These are phyloP conservation scores for Ehretia macrophylla DNA, from an alignment of 257 asterid genomes.

Conservation along the genomic window DNA sequence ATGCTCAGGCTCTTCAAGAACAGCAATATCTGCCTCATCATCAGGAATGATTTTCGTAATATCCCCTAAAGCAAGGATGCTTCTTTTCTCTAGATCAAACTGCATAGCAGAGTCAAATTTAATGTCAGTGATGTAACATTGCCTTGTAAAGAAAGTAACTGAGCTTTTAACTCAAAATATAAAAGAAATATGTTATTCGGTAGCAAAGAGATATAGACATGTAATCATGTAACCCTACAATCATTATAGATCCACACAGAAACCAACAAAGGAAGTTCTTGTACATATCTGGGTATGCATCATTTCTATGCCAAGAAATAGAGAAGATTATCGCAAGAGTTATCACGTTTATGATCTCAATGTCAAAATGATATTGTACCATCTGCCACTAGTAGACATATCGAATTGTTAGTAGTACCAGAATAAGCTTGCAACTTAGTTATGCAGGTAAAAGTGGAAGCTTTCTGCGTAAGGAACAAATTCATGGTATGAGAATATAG, in stretches of 20 bases:
- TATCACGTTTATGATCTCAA: too few relatives aligned
- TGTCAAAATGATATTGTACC: too few relatives aligned
- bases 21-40: constrained; percentile 91
- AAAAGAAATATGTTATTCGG: neutral
- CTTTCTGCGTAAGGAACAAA: too few relatives aligned
- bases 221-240: neutral
- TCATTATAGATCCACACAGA: neutral
- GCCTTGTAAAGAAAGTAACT: constrained; percentile 13
- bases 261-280: neutral
- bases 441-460: too few relatives aligned
- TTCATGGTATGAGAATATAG: too few relatives aligned
- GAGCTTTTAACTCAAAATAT: neutral
- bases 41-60: constrained; percentile 85
- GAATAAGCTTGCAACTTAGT: too few relatives aligned
- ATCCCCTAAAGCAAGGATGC: constrained; percentile 93
- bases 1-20: constrained; percentile 99
- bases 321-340: too few relatives aligned
- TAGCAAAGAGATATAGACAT: neutral
- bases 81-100: constrained; percentile 83
- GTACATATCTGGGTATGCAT: too few relatives aligned
- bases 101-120: constrained; percentile 25
- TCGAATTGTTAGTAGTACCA: too few relatives aligned
- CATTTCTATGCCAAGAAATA: too few relatives aligned
- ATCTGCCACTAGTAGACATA: too few relatives aligned
- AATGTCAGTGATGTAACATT: neutral